Evolutionary conservation across 1,284 basidiomycete species (phyloP).

Genomic region (Hemileia vastatrix): DNA sequence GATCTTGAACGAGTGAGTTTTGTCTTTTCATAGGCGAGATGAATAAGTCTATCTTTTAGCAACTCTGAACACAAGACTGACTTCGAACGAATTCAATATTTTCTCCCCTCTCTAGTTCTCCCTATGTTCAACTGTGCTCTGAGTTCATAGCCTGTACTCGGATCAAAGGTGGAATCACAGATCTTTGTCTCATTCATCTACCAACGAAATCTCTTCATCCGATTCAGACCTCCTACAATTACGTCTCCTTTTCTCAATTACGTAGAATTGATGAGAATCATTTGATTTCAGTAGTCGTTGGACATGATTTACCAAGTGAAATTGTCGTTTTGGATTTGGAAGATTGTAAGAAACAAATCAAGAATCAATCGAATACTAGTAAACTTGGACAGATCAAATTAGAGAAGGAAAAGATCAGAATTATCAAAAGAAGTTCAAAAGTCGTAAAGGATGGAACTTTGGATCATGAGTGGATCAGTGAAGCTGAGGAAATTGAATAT

Average conservation of each 20-base stretch:
- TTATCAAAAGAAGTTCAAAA: constrained; percentile 29
- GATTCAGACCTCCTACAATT: constrained; percentile 24
- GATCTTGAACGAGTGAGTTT: too few relatives aligned
- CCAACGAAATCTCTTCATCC: constrained; percentile 24
- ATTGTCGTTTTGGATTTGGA: not conserved
- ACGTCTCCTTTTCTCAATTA: constrained; percentile 25
- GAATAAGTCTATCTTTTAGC: too few relatives aligned
- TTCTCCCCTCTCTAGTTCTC: too few relatives aligned
- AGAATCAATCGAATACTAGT: not conserved
- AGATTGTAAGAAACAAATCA: not conserved
- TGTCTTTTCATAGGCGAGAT: too few relatives aligned
- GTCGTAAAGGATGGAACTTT: too few relatives aligned
- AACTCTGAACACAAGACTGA: too few relatives aligned
- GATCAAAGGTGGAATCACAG: too few relatives aligned
- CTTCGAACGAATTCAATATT: too few relatives aligned
- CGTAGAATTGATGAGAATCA: constrained; percentile 8
- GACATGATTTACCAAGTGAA: not conserved
- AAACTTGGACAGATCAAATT: not conserved
- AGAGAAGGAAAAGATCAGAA: constrained; percentile 16
- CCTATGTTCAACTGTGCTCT: too few relatives aligned
- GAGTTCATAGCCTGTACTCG: too few relatives aligned
- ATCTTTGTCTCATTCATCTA: constrained; percentile 29
- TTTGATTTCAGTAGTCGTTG: not conserved
- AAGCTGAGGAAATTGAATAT: too few relatives aligned
- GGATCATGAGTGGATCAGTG: too few relatives aligned